Evolutionary conservation across 1,284 basidiomycete species (phyloP).

Genomic region (Stygiomarasmius scandens): DNA sequence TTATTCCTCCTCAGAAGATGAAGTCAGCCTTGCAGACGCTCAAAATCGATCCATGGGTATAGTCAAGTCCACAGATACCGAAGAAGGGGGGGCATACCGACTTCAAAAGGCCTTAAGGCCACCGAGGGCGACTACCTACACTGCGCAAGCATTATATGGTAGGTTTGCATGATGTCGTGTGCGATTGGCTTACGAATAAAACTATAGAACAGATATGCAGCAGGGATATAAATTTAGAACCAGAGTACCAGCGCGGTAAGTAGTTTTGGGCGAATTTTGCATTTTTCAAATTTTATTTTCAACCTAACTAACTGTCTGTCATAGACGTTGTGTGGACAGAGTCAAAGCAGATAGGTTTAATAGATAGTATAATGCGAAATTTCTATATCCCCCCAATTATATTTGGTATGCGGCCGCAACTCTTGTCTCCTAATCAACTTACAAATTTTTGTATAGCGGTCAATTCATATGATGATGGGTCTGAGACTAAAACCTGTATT

Average conservation of each 20-base stretch:
- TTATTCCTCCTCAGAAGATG: neutral
- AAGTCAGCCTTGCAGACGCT: neutral
- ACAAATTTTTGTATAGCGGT: neutral
- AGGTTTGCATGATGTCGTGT: constrained; percentile 20
- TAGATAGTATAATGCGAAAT: constrained; percentile 4
- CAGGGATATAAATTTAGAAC: neutral
- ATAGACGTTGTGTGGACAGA: constrained; percentile 8
- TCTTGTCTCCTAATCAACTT: no score
- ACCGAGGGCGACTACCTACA: constrained; percentile 68
- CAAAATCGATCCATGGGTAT: neutral
- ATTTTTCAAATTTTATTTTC: neutral
- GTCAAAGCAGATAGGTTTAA: neutral
- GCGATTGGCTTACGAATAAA: no score
- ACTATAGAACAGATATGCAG: neutral
- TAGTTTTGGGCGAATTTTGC: no score
- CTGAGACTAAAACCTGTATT: constrained; percentile 49
- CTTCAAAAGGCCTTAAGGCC: constrained; percentile 60
- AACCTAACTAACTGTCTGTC: neutral
- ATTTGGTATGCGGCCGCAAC: constrained; percentile 5
- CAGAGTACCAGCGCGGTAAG: constrained; percentile 10
- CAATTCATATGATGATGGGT: constrained; percentile 37
- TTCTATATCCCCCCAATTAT: constrained; percentile 8
- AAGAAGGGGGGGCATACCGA: constrained; percentile 40
- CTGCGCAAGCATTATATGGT: constrained; percentile 69
- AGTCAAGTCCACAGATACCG: constrained; percentile 10